A percentile compares a stretch with the other conserved stretches of the same genome.
Conservation (phyloP, 1,139 yeast genomes). For the Blastobotrys indianensis region DNA sequence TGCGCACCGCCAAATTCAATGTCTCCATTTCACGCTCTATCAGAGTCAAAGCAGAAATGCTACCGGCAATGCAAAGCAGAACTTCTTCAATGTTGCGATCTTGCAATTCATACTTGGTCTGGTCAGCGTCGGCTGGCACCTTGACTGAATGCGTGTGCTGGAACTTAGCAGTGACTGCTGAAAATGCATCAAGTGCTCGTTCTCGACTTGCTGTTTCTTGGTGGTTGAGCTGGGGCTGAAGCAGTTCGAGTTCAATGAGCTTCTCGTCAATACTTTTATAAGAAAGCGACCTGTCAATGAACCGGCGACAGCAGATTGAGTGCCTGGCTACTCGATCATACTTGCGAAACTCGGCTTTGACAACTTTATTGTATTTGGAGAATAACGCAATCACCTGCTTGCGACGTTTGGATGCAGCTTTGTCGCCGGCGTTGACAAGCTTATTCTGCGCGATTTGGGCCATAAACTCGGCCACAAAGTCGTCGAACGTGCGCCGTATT, state of each 20-base stretch:
- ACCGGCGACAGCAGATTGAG: no score
- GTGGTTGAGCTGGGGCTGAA: not conserved
- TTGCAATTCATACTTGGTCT: constrained; percentile 1
- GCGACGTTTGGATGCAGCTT: not conserved
- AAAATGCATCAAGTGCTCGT: not conserved
- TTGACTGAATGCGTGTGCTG: not conserved
- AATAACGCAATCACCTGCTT: not conserved
- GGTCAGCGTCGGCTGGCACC: not conserved
- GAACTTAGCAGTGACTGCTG: not conserved
- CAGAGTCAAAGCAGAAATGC: not conserved
- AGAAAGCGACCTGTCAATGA: not conserved
- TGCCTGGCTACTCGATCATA: not conserved
- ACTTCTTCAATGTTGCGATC: not conserved
- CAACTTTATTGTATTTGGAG: not conserved
- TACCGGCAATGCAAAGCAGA: not conserved
- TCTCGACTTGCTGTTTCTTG: not conserved
- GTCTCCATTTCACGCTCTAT: constrained; percentile 4
- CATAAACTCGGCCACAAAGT: constrained; percentile 4
- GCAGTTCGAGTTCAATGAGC: not conserved
- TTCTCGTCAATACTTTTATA: not conserved
- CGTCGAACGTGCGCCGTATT: not conserved
- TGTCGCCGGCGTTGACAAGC: not conserved
- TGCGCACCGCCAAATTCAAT: constrained; percentile 1
- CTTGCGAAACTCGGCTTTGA: not conserved
- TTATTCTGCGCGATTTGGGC: not conserved